Conservation (phyloP, 2,329 filamentous ascomycete genomes). For the Arthrinium phaeospermum region DNA sequence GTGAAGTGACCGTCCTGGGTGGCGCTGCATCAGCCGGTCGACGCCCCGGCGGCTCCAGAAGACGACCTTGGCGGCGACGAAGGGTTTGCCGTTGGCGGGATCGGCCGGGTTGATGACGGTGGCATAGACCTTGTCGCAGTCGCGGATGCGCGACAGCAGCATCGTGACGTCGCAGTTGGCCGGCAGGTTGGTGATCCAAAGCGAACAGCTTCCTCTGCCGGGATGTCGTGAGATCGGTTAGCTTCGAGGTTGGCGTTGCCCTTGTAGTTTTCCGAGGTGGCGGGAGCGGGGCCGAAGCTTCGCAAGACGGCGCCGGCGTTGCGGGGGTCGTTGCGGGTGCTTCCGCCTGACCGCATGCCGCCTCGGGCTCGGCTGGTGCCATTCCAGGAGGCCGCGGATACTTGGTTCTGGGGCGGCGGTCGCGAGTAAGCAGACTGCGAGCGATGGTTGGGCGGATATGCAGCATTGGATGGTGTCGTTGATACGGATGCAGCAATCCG, state of each 20-base stretch:
- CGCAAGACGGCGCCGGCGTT: not conserved
- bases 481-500: too few species aligned
- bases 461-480: too few species aligned
- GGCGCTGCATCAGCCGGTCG: slow-evolving; percentile 52
- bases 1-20: slow-evolving; percentile 49
- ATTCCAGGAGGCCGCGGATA: not conserved
- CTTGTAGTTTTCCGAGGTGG: slow-evolving; percentile 34
- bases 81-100: slow-evolving; percentile 33
- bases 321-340: not conserved
- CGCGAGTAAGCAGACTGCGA: not conserved
- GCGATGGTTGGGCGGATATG: not conserved
- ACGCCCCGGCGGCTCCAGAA: slow-evolving; percentile 56
- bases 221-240: slow-evolving; percentile 48
- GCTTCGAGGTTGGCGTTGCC: slow-evolving; percentile 43
- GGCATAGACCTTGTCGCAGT: slow-evolving; percentile 57
- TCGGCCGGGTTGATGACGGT: slow-evolving; percentile 53
- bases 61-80: slow-evolving; percentile 46
- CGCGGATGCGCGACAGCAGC: slow-evolving; percentile 51
- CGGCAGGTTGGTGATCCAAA: slow-evolving; percentile 60
- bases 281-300: not conserved
- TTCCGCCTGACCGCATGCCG: too few species aligned
- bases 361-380: too few species aligned
- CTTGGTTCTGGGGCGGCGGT: not conserved
- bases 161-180: slow-evolving; percentile 46
- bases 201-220: slow-evolving; percentile 52